Conservation (phyloP, 208 protist genomes). For the Trypanosoma lewisi region DNA sequence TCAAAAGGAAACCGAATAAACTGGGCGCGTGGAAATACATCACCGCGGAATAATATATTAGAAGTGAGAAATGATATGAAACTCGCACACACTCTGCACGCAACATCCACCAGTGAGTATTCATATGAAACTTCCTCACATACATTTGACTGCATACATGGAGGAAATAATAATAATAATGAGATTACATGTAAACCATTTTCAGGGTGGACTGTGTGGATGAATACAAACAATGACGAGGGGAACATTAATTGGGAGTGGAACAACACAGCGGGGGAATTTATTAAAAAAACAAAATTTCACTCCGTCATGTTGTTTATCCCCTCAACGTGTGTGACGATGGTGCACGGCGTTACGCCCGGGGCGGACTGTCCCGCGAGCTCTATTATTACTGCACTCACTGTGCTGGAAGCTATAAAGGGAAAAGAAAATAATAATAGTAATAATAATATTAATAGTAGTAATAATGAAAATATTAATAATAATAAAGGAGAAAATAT, state of each 20-base stretch:
- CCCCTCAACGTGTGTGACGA: constrained; percentile 15
- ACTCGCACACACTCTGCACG: no score
- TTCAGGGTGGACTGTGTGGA: constrained; percentile 34
- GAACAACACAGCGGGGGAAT: constrained; percentile 1
- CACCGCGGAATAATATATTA: no score
- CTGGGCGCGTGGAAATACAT: no score
- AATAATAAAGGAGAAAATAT: no score
- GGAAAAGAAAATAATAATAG: no score
- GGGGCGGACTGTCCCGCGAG: constrained; percentile 26
- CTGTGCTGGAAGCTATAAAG: constrained; percentile 22
- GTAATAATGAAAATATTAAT: no score
- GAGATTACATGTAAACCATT: constrained; percentile 22
- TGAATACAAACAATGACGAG: constrained; percentile 16
- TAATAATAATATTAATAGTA: no score
- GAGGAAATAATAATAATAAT: no score
- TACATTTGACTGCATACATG: no score
- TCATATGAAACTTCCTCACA: constrained; percentile 13
- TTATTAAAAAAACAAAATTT: constrained; percentile 27
- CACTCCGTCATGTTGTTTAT: constrained; percentile 28
- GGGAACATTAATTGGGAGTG: constrained; percentile 31
- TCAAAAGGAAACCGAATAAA: no score
- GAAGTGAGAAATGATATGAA: no score
- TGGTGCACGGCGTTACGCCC: constrained; percentile 21
- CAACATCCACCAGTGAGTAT: no score
- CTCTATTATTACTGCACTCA: constrained; percentile 28